Conservation (phyloP, 1,139 yeast species). For the Suhomyces bribrorum region DNA sequence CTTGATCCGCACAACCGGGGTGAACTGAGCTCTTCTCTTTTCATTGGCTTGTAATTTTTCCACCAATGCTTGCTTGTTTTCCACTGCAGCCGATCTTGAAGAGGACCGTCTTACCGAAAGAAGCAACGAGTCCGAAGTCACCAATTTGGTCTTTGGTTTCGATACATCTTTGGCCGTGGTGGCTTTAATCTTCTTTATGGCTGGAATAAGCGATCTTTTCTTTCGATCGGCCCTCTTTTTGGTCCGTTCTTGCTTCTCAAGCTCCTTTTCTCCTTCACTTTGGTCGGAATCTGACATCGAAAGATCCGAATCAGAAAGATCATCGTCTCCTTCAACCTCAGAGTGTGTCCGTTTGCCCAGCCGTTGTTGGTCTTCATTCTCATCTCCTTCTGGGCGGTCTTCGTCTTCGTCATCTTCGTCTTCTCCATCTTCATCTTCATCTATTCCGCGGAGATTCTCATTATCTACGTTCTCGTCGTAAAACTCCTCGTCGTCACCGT, state of each 20-base stretch:
- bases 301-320: slow-evolving; percentile 56
- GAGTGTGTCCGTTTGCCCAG: slow-evolving; percentile 6
- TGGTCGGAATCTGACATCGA: slow-evolving; percentile 54
- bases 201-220: slow-evolving; percentile 40
- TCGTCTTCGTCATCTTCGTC: slow-evolving; percentile 19
- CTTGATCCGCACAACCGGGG: slow-evolving; percentile 44
- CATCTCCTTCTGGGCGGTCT: slow-evolving; percentile 25
- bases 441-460: slow-evolving; percentile 20
- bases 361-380: slow-evolving; percentile 22
- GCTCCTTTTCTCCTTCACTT: slow-evolving; percentile 67
- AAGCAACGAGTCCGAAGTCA: slow-evolving; percentile 51
- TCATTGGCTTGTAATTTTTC: slow-evolving; percentile 74
- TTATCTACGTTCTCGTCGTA: slow-evolving; percentile 33
- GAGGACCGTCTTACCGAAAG: slow-evolving; percentile 66
- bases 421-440: slow-evolving; percentile 32
- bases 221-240: slow-evolving; percentile 38
- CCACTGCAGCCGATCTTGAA: slow-evolving; percentile 74
- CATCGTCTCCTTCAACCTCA: slow-evolving; percentile 39
- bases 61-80: slow-evolving; percentile 75
- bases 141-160: slow-evolving; percentile 19
- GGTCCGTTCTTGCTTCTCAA: slow-evolving; percentile 52
- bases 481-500: slow-evolving; percentile 81
- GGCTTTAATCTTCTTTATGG: slow-evolving; percentile 43
- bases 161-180: slow-evolving; percentile 14
- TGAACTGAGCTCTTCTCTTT: slow-evolving; percentile 54